These are phyloP conservation scores for Exserohilum rostratum DNA, from an alignment of 2,329 filamentous ascomycete species.

Conservation along the genomic window DNA sequence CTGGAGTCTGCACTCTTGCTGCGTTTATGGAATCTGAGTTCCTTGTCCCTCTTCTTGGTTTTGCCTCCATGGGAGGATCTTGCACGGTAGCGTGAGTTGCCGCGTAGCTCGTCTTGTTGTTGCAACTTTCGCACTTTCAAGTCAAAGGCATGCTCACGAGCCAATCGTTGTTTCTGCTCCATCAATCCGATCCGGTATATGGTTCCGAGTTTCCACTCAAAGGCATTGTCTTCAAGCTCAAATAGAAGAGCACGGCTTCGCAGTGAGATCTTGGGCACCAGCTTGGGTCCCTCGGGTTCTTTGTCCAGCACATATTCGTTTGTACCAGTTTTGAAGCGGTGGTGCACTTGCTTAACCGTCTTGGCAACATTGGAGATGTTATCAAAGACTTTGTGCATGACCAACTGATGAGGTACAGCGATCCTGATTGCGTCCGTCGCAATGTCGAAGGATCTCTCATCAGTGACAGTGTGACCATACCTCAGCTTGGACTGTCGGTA, in stretches of 20 bases:
- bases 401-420: constrained; percentile 87
- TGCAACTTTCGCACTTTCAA: constrained; percentile 87
- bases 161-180: constrained; percentile 88
- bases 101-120: constrained; percentile 59
- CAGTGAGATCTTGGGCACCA: constrained; percentile 83
- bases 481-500: constrained; percentile 78
- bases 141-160: constrained; percentile 86
- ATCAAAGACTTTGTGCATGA: constrained; percentile 89
- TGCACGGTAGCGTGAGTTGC: constrained; percentile 58
- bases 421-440: constrained; percentile 84
- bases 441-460: constrained; percentile 84
- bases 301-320: constrained; percentile 90
- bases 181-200: constrained; percentile 89
- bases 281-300: constrained; percentile 81
- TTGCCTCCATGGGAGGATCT: constrained; percentile 58
- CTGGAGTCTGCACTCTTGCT: constrained; percentile 48
- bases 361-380: constrained; percentile 90
- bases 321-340: constrained; percentile 85
- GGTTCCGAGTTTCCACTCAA: constrained; percentile 94
- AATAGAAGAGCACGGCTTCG: constrained; percentile 83
- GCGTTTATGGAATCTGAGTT: constrained; percentile 43
- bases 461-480: constrained; percentile 63
- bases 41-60: constrained; percentile 40
- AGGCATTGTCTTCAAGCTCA: constrained; percentile 92
- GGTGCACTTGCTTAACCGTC: constrained; percentile 86